phyloP scores from a whole-genome alignment of 495 filamentous ascomycete genomes.

The Tuber aestivum region DNA sequence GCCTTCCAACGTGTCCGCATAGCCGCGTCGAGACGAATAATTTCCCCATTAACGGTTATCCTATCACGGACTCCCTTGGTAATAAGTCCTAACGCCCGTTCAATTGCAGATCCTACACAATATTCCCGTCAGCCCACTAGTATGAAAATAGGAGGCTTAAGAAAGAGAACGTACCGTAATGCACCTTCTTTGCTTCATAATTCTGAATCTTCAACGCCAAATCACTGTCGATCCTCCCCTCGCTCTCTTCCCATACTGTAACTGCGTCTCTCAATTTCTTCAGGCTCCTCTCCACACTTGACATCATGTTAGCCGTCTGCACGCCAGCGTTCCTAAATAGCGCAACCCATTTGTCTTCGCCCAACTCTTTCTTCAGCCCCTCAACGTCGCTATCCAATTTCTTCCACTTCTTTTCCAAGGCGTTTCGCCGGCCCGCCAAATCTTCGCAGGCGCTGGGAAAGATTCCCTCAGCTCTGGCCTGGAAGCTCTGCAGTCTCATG shows the following conservation, averaged over 20 bases:
- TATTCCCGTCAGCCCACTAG: conserved; percentile 25
- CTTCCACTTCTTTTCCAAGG: conserved; percentile 72
- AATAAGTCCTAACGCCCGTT: conserved; percentile 81
- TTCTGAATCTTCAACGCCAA: conserved; percentile 78
- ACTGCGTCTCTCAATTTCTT: conserved; percentile 68
- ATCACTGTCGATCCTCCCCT: conserved; percentile 55
- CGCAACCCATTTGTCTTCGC: conserved; percentile 90
- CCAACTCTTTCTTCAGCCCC: conserved; percentile 74
- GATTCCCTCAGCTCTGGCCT: conserved; percentile 61
- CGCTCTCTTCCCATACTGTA: conserved; percentile 39
- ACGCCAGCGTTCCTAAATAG: conserved; percentile 89
- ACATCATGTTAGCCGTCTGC: conserved; percentile 90
- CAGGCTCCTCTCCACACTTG: conserved; percentile 81
- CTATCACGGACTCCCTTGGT: conserved; percentile 87
- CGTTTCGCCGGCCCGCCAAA: conserved; percentile 61
- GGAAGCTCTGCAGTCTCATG: conserved; percentile 87
- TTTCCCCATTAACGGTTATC: conserved; percentile 90
- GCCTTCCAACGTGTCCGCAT: conserved; percentile 72
- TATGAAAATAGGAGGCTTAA: conserved; percentile 22
- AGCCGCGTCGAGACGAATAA: conserved; percentile 72
- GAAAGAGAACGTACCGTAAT: conserved; percentile 56
- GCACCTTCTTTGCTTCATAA: conserved; percentile 90
- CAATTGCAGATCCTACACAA: conserved; percentile 67
- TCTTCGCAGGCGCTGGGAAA: conserved; percentile 90
- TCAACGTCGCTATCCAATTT: conserved; percentile 83